A percentile compares a stretch with the other conserved stretches of the same genome.
phyloP scores from a whole-genome alignment of 345 rosid species.

The Diplotaxis tenuifolia region DNA sequence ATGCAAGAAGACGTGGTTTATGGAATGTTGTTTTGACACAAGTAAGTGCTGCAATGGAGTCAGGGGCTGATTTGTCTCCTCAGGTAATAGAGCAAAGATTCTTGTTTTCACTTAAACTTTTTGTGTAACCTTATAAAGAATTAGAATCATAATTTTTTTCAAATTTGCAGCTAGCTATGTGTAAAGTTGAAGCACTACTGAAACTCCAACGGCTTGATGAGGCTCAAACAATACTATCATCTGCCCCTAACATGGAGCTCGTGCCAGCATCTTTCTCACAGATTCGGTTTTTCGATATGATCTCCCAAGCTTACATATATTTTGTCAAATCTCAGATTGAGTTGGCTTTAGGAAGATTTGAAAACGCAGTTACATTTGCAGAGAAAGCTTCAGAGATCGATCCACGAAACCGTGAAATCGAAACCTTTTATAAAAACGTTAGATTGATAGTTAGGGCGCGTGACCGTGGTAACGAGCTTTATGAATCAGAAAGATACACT shows the following conservation, averaged over 20 bases:
- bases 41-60: conserved; percentile 63
- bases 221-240: conserved; percentile 51
- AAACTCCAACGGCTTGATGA: conserved; percentile 86
- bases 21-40: conserved; percentile 74
- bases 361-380: conserved; percentile 70
- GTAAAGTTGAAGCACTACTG: conserved; percentile 91
- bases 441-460: conserved; percentile 67
- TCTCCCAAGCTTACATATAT: conserved; percentile 65
- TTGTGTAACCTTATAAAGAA: conserved; percentile 33
- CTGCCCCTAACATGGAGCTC: conserved; percentile 52
- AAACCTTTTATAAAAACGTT: conserved; percentile 60
- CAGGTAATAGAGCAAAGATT: conserved; percentile 49
- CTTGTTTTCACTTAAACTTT: background rate
- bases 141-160: conserved; percentile 22
- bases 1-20: conserved; percentile 66
- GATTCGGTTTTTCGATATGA: conserved; percentile 69
- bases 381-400: conserved; percentile 79
- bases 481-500: conserved; percentile 91
- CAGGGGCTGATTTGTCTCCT: conserved; percentile 84
- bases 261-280: conserved; percentile 40
- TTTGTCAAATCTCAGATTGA: conserved; percentile 83
- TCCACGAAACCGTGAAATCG: conserved; percentile 65
- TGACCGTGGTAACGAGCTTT: conserved; percentile 83
- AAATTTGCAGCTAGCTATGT: conserved; percentile 75
- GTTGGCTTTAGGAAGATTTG: conserved; percentile 97